Evolutionary conservation across 805 yeast genomes (phyloP).

Genomic region (Ogataea dorogensis): DNA sequence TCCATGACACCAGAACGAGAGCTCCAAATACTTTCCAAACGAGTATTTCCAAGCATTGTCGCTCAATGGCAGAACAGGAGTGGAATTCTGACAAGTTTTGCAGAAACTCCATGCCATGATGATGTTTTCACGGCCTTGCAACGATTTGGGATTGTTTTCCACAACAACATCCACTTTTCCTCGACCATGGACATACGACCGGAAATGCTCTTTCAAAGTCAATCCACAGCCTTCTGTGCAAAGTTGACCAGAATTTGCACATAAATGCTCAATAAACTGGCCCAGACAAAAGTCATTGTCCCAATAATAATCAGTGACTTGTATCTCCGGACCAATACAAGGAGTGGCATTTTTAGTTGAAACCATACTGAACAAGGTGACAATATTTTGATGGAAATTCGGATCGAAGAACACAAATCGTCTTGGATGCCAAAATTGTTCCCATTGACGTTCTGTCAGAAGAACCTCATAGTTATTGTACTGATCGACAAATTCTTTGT

Average conservation of each 20-base stretch:
- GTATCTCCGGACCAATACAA: conserved; percentile 86
- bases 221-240: conserved; percentile 87
- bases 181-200: conserved; percentile 84
- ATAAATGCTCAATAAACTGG: conserved; percentile 77
- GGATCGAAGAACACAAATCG: conserved; percentile 61
- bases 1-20: conserved; percentile 72
- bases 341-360: conserved; percentile 85
- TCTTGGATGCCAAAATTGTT: conserved; percentile 44
- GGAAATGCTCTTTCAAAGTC: conserved; percentile 65
- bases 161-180: conserved; percentile 78
- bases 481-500: conserved; percentile 30
- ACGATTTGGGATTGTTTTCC: conserved; percentile 55
- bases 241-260: conserved; percentile 58
- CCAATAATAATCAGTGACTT: conserved; percentile 82
- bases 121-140: conserved; percentile 62
- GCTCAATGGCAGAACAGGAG: conserved; percentile 80
- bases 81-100: conserved; percentile 67
- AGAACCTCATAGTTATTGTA: conserved; percentile 29
- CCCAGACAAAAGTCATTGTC: conserved; percentile 91
- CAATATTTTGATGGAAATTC: conserved; percentile 72
- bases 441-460: conserved; percentile 63
- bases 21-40: conserved; percentile 88
- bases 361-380: conserved; percentile 77
- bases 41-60: conserved; percentile 88
- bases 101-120: conserved; percentile 92